Percentiles rank a stretch among this genome's conserved stretches.
phyloP scores from a whole-genome alignment of 768 basidiomycete genomes.

The Dioszegia hungarica region DNA sequence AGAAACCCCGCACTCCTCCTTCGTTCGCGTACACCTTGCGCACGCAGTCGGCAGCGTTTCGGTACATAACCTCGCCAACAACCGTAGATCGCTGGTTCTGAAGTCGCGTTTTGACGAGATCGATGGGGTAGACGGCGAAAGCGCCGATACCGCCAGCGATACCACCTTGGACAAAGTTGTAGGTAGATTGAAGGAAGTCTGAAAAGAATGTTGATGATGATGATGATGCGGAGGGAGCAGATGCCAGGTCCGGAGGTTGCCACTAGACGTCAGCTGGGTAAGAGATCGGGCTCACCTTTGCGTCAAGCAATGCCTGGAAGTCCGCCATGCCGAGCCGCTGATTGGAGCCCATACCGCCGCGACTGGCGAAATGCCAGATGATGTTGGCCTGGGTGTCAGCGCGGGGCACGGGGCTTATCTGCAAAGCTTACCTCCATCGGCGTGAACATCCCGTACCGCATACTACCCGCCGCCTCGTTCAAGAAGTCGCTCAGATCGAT shows the following conservation, averaged over 20 bases:
- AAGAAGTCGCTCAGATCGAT: conserved; percentile 96
- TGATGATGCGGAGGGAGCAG: conserved; percentile 9
- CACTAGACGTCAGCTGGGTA: conserved; percentile 22
- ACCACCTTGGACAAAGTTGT: conserved; percentile 81
- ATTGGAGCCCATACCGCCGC: conserved; percentile 57
- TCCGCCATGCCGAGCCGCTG: conserved; percentile 78
- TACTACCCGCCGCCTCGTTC: conserved; percentile 74
- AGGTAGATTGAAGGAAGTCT: conserved; percentile 64
- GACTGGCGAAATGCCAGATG: conserved; percentile 93
- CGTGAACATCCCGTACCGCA: conserved; percentile 90
- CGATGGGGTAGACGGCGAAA: conserved; percentile 96
- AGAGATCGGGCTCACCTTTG: conserved; percentile 50
- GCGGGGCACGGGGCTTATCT: not conserved
- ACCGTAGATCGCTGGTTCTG: conserved; percentile 97
- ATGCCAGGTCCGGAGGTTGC: conserved; percentile 38
- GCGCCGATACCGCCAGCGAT: conserved; percentile 91
- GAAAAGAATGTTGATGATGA: conserved; percentile 51
- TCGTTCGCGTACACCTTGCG: conserved; percentile 91
- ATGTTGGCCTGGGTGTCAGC: conserved; percentile 54
- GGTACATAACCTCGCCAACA: conserved; percentile 93
- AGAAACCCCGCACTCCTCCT: conserved; percentile 76
- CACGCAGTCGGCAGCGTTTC: conserved; percentile 92
- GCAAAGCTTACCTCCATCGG: conserved; percentile 79
- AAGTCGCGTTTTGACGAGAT: conserved; percentile 59
- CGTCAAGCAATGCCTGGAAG: conserved; percentile 88